A percentile compares a stretch with the other conserved stretches of the same genome.
These are phyloP conservation scores for Holtermannia corniformis DNA, from an alignment of 768 basidiomycete genomes.

Conservation along the genomic window DNA sequence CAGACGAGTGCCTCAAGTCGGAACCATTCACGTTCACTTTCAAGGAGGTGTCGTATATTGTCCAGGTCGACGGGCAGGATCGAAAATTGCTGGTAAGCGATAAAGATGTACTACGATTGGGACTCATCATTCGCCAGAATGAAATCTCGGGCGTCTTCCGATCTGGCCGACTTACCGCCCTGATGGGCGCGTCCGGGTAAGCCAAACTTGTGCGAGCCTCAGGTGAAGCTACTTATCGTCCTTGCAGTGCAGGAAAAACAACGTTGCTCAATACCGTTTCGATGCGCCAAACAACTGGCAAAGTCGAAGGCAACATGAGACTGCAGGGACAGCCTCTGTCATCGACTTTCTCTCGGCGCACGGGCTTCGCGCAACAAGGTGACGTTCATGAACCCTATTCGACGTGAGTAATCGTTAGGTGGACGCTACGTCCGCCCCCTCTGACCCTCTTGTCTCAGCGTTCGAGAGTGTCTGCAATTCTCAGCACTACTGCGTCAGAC, in stretches of 20 bases:
- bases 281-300: not conserved
- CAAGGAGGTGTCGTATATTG: conserved; percentile 1
- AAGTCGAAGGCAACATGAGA: not conserved
- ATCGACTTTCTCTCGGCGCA: not conserved
- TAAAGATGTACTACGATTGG: no score
- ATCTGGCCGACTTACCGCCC: not conserved
- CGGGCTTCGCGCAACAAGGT: not conserved
- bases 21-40: not conserved
- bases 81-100: not conserved
- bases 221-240: not conserved
- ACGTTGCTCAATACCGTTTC: not conserved
- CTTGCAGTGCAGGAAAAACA: not conserved
- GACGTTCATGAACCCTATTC: conserved; percentile 4
- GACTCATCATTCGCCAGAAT: no score
- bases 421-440: conserved; percentile 42
- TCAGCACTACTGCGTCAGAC: conserved; percentile 44
- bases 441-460: conserved; percentile 55
- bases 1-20: not conserved
- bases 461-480: conserved; percentile 44
- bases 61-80: not conserved
- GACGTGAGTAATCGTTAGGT: not conserved
- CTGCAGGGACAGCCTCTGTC: not conserved
- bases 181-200: conserved; percentile 1
- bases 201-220: no score
- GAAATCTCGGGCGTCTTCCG: not conserved